Percentiles rank a stretch among this genome's conserved stretches.
Evolutionary conservation across 164 flowering plant species (phyloP).

Genomic region (Aristolochia californica): DNA sequence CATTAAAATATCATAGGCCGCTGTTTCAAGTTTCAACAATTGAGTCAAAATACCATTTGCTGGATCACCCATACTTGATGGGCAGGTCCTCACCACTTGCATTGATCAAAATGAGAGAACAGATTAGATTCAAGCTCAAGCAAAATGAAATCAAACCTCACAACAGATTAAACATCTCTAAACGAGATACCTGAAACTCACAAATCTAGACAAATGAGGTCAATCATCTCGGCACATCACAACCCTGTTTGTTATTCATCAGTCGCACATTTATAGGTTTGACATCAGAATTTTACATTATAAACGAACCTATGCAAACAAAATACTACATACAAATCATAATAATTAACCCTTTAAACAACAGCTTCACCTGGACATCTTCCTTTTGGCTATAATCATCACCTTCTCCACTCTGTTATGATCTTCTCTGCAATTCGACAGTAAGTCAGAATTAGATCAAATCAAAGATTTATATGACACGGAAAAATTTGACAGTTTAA

Average conservation of each 20-base stretch:
- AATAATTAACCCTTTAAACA: not conserved
- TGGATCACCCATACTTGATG: too few relatives aligned
- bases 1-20: too few relatives aligned
- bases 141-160: slow-evolving; percentile 8
- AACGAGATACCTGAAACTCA: slow-evolving; percentile 10
- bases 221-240: slow-evolving; percentile 7
- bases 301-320: not conserved
- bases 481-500: too few relatives aligned
- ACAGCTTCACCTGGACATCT: not conserved
- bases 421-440: slow-evolving; percentile 33
- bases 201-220: slow-evolving; percentile 1
- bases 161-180: slow-evolving; percentile 14
- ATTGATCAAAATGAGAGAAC: not conserved
- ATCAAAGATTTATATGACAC: too few relatives aligned
- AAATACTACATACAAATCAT: not conserved
- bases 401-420: slow-evolving; percentile 59
- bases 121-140: not conserved
- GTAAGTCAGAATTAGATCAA: not conserved
- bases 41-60: too few relatives aligned
- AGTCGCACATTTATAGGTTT: slow-evolving; percentile 12
- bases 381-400: slow-evolving; percentile 11
- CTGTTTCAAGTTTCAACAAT: too few relatives aligned
- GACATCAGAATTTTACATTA: slow-evolving; percentile 12
- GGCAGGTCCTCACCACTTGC: too few relatives aligned
- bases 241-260: slow-evolving; percentile 14